These are phyloP conservation scores for Mortierella sp. DNA, from an alignment of 371 early-diverging fungal species.

Conservation along the genomic window DNA sequence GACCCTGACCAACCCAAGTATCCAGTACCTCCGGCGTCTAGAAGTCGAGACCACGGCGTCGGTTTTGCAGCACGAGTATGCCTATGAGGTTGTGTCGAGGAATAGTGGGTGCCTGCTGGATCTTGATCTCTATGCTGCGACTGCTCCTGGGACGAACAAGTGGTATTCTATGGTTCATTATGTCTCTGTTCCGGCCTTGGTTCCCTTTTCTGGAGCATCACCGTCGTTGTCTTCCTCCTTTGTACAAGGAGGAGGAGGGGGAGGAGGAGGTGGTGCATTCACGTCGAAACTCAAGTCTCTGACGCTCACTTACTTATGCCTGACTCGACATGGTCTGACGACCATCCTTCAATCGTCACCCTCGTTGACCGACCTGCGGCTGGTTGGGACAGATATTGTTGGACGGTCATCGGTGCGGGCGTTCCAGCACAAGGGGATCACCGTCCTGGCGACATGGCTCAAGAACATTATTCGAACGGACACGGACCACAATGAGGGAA, in stretches of 20 bases:
- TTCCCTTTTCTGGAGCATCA: background rate
- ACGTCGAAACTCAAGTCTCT: background rate
- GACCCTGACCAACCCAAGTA: background rate
- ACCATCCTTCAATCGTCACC: background rate
- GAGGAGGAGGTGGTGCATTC: too few relatives aligned
- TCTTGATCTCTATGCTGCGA: background rate
- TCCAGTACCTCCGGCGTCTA: background rate
- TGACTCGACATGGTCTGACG: background rate
- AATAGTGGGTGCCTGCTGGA: background rate
- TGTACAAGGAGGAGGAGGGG: background rate
- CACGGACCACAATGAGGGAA: background rate
- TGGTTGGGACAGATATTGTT: background rate
- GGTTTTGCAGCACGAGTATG: background rate
- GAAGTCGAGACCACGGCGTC: background rate
- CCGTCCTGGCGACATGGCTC: background rate
- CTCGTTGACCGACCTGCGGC: background rate
- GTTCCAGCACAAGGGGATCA: background rate
- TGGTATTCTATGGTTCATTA: background rate
- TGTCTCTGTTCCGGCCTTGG: background rate
- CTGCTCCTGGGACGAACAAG: background rate
- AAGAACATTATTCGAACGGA: background rate
- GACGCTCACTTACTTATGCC: background rate
- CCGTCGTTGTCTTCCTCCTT: background rate
- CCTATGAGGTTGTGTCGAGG: background rate
- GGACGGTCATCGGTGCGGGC: background rate